These are phyloP conservation scores for Lasiodiplodia theobromae DNA, from an alignment of 2,329 filamentous ascomycete species.

Conservation along the genomic window DNA sequence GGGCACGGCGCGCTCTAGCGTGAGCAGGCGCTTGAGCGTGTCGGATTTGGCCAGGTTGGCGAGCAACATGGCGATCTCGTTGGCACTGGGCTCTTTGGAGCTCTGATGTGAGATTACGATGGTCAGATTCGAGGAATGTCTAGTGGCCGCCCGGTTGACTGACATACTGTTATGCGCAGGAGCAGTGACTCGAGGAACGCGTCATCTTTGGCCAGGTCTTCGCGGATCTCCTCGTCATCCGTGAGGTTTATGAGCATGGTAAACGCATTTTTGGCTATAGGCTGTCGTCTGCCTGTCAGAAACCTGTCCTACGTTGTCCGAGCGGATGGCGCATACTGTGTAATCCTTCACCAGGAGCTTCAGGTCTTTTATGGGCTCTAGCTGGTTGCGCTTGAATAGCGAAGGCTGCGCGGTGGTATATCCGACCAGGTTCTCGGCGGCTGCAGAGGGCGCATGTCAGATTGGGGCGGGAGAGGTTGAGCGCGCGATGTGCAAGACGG, in stretches of 20 bases:
- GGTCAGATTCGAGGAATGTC: conserved; percentile 15
- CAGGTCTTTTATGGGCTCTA: conserved; percentile 83
- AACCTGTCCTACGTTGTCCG: not conserved
- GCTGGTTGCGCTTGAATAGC: conserved; percentile 82
- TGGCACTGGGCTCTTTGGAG: conserved; percentile 78
- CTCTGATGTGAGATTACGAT: conserved; percentile 55
- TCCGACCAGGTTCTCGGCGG: conserved; percentile 84
- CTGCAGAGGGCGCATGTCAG: conserved; percentile 51
- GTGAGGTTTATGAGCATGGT: conserved; percentile 90
- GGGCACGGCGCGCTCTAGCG: conserved; percentile 71
- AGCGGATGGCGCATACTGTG: conserved; percentile 58
- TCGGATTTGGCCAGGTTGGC: conserved; percentile 90
- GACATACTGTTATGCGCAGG: conserved; percentile 75
- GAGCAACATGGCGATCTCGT: conserved; percentile 87
- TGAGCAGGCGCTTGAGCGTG: conserved; percentile 71
- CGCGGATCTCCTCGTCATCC: conserved; percentile 76
- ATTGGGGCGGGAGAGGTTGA: conserved; percentile 35
- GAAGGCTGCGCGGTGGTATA: conserved; percentile 78
- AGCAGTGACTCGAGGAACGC: conserved; percentile 79
- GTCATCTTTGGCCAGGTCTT: conserved; percentile 77
- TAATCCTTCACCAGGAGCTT: conserved; percentile 89
- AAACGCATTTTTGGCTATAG: conserved; percentile 91
- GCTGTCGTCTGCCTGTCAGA: conserved; percentile 54
- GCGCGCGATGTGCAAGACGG: conserved; percentile 23
- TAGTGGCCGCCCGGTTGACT: conserved; percentile 44